phyloP scores from a whole-genome alignment of 352 stramenopile genomes.

The Globisporangium acanthophoron region DNA sequence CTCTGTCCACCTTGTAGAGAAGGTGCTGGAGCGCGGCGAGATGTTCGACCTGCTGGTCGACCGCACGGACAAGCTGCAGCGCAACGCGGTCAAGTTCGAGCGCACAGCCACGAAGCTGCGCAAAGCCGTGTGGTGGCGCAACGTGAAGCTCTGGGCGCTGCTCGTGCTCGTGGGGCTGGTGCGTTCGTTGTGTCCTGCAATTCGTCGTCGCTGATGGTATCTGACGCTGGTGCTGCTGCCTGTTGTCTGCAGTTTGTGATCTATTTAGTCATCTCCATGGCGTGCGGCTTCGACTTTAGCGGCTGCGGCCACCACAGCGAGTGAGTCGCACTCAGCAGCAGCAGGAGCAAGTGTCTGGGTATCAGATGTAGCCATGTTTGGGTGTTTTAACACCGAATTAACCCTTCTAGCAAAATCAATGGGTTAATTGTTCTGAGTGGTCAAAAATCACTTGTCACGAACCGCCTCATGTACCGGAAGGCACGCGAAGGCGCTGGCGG shows the following conservation, averaged over 20 bases:
- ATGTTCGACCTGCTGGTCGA: conserved; percentile 96
- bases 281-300: conserved; percentile 82
- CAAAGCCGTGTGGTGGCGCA: conserved; percentile 83
- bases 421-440: neutral
- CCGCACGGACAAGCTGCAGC: conserved; percentile 94
- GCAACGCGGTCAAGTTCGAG: conserved; percentile 97
- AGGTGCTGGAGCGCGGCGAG: conserved; percentile 97
- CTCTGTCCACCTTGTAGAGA: conserved; percentile 55
- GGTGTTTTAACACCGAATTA: neutral
- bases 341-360: too few species aligned
- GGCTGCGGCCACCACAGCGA: conserved; percentile 47
- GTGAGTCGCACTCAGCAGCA: neutral
- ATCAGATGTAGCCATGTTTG: too few species aligned
- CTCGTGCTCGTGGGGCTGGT: conserved; percentile 68
- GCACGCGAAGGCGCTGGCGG: neutral
- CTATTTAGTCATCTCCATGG: conserved; percentile 85
- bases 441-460: neutral
- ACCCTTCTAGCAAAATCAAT: neutral
- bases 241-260: conserved; percentile 52
- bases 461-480: conserved; percentile 10
- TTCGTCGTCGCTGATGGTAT: neutral
- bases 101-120: conserved; percentile 87
- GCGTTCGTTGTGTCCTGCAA: conserved; percentile 8
- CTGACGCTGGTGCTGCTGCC: neutral
- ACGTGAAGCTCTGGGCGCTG: conserved; percentile 84